Conservation (phyloP, 2,329 filamentous ascomycete genomes). For the Claviceps purpurea region DNA sequence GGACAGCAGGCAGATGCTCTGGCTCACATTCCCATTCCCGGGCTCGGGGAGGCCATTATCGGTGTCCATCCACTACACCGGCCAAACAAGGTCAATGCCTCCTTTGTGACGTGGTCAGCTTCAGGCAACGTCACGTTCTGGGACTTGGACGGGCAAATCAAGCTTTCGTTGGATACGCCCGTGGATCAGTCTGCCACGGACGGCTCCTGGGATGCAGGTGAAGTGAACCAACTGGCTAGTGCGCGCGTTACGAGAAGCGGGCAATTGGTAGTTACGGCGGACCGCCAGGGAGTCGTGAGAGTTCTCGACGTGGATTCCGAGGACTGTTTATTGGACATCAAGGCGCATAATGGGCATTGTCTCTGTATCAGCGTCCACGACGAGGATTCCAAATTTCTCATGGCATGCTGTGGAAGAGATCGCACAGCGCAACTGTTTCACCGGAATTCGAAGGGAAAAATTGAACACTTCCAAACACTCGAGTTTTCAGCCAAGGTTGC, state of each 20-base stretch:
- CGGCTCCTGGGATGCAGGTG: constrained; percentile 35
- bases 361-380: constrained; percentile 67
- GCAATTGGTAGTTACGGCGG: constrained; percentile 63
- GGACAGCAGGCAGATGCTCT: constrained; percentile 23
- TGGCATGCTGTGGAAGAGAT: constrained; percentile 78
- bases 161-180: constrained; percentile 49
- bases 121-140: constrained; percentile 74
- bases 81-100: constrained; percentile 47
- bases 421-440: constrained; percentile 88
- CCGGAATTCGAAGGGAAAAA: constrained; percentile 37
- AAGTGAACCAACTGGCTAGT: constrained; percentile 45
- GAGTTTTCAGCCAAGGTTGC: constrained; percentile 84
- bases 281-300: constrained; percentile 71
- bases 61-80: constrained; percentile 56
- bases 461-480: constrained; percentile 79
- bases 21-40: constrained; percentile 43
- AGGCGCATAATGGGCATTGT: constrained; percentile 78
- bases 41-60: constrained; percentile 51
- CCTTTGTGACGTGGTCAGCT: constrained; percentile 82
- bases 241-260: constrained; percentile 47
- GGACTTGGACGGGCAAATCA: constrained; percentile 58
- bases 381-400: constrained; percentile 44
- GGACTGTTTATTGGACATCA: constrained; percentile 53
- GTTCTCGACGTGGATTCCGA: constrained; percentile 52
- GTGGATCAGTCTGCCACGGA: constrained; percentile 45